phyloP scores from a whole-genome alignment of 768 basidiomycete species.

The Leccinellum rugosiceps region DNA sequence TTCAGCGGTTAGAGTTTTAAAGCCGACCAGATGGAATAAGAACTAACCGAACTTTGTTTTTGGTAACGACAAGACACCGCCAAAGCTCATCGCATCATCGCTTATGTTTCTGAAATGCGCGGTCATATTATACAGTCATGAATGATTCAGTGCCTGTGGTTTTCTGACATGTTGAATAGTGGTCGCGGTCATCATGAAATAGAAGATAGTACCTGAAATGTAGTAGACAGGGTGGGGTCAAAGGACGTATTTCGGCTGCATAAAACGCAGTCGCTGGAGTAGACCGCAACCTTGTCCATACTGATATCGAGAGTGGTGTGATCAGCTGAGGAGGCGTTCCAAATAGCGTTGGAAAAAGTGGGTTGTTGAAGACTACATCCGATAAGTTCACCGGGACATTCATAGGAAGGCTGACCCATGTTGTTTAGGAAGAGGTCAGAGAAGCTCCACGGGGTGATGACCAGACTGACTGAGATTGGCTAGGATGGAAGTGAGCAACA shows the following conservation, averaged over 20 bases:
- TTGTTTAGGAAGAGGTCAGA: background rate
- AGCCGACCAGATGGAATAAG: background rate
- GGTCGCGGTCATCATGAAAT: background rate
- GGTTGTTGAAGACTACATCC: slow-evolving; percentile 12
- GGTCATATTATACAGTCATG: slow-evolving; percentile 10
- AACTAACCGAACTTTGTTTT: slow-evolving; percentile 16
- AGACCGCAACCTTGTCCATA: slow-evolving; percentile 17
- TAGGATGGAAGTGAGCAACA: background rate
- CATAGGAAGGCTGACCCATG: slow-evolving; percentile 17
- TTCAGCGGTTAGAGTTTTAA: no score
- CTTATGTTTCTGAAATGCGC: slow-evolving; percentile 13
- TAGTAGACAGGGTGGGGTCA: slow-evolving; percentile 10
- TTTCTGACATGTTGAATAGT: background rate
- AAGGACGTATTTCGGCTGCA: slow-evolving; percentile 19
- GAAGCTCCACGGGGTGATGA: no score
- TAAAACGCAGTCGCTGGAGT: slow-evolving; percentile 20
- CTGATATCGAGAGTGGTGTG: slow-evolving; percentile 16
- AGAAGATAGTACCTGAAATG: slow-evolving; percentile 12
- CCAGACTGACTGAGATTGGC: slow-evolving; percentile 6
- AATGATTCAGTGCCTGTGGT: slow-evolving; percentile 6
- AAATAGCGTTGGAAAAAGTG: slow-evolving; percentile 16
- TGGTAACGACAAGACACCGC: slow-evolving; percentile 10
- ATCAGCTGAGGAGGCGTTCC: slow-evolving; percentile 17
- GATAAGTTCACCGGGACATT: slow-evolving; percentile 11
- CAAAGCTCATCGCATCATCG: slow-evolving; percentile 16